Evolutionary conservation across 169 alveolate genomes (phyloP), one percentile per base, ranked within the genome.

Genomic region (Plasmodium yoelii): DNA sequence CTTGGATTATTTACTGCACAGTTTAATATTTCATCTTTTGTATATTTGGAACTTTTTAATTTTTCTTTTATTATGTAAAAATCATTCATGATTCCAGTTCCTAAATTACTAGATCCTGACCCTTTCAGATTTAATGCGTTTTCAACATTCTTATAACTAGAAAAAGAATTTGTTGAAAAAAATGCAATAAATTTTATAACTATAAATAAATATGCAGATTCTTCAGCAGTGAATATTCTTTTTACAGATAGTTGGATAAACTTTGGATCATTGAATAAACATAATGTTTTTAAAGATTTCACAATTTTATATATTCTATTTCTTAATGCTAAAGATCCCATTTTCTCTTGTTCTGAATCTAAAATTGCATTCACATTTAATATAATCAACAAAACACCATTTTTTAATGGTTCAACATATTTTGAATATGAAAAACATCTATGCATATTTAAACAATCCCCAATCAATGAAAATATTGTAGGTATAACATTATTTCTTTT

Each of bases 351-450:
- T 64, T 64, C 88, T 2, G 47, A 2, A 64, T 77, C 15, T 6
- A 15, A 18, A 13, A 77, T 19, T n/a, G 65, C 88, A 63, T 51
- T 77, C 2, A 77, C 88, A 56, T 77, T 77, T 24, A 77, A 24
- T 15, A 77, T 77, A 5, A 77, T 77, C 15, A 77, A n/a, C 18
- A 77, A 46, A 10, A 77, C 88, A 2, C 88, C 88, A 24, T 77
- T 77, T 51, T 77, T 90, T 28, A 94, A 92, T 1, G 97, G 97
- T 69, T 94, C 97, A 18, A 94, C 87, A 59, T 94, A 94, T 70
- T 94, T 94, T 4, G 96, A 71, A 88, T 93, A 93, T 18, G 96
- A 93, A 87, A 92, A 94, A 73, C 93, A 91, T 26, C 94, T 96
- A 67, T 94, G 92, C 91, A 94, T 90, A 34, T 96, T 92, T 56